A percentile compares a stretch with the other conserved stretches of the same genome.
These are phyloP conservation scores for Tuber borchii DNA, from an alignment of 495 filamentous ascomycete species.

Conservation along the genomic window DNA sequence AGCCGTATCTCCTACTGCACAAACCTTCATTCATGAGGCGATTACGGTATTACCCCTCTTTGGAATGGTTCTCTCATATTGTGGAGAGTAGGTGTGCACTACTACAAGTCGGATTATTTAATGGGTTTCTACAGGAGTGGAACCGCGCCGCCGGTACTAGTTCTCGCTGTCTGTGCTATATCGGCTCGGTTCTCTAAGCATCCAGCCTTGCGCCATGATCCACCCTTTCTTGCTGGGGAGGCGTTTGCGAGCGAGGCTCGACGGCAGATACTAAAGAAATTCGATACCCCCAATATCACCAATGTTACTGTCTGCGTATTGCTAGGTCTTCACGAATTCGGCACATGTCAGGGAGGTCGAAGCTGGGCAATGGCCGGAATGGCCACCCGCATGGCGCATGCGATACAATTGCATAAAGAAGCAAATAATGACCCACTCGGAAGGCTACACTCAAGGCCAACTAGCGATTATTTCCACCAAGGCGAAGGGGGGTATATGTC, in stretches of 20 bases:
- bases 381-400: conserved; percentile 94
- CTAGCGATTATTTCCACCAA: conserved; percentile 54
- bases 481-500: conserved; percentile 55
- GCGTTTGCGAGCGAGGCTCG: conserved; percentile 79
- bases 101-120: not conserved
- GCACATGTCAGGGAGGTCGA: conserved; percentile 89
- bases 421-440: conserved; percentile 74
- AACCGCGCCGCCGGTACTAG: conserved; percentile 72
- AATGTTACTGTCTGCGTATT: conserved; percentile 83
- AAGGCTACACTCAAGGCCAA: conserved; percentile 31
- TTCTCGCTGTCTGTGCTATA: conserved; percentile 86
- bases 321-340: conserved; percentile 88
- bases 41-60: conserved; percentile 50
- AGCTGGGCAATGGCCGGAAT: conserved; percentile 95
- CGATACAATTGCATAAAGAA: conserved; percentile 87
- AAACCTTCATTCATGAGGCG: conserved; percentile 94
- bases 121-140: conserved; percentile 47
- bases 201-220: conserved; percentile 72
- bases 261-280: conserved; percentile 73
- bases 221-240: conserved; percentile 84
- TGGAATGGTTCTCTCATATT: not conserved
- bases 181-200: conserved; percentile 94
- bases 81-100: conserved; percentile 7
- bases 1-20: conserved; percentile 90
- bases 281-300: conserved; percentile 93